Evolutionary conservation across 495 filamentous ascomycete genomes (phyloP).

Genomic region (Lophiostoma macrostomum): DNA sequence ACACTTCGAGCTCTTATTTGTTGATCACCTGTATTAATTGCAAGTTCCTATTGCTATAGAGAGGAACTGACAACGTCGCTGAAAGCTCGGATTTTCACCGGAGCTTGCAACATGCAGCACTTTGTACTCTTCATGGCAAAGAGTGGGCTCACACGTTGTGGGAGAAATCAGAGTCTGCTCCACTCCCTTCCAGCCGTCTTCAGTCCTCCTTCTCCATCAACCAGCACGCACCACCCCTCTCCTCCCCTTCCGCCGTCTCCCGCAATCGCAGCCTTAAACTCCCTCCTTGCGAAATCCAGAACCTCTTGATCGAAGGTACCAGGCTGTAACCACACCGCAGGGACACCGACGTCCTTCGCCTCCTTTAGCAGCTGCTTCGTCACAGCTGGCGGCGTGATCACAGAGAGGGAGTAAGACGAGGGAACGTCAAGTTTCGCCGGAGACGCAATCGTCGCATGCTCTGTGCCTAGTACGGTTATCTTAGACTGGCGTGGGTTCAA

Average conservation of each 20-base stretch:
- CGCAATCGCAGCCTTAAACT: constrained; percentile 66
- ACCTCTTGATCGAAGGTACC: constrained; percentile 77
- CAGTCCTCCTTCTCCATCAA: constrained; percentile 76
- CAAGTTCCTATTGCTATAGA: no score
- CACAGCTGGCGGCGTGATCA: constrained; percentile 82
- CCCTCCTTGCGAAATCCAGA: constrained; percentile 60
- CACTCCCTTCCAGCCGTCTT: constrained; percentile 54
- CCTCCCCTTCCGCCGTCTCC: constrained; percentile 63
- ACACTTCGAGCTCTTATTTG: no score
- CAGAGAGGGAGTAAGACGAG: constrained; percentile 67
- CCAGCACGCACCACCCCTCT: constrained; percentile 90
- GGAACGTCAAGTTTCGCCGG: constrained; percentile 63
- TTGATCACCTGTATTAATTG: no score
- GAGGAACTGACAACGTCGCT: no score
- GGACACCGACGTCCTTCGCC: constrained; percentile 74
- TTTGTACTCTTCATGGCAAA: no score
- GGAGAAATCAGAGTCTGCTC: constrained; percentile 11
- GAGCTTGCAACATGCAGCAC: no score
- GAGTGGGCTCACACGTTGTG: no score
- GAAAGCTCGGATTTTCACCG: no score
- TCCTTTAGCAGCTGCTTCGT: constrained; percentile 69
- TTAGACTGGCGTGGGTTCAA: constrained; percentile 69
- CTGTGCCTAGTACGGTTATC: constrained; percentile 54
- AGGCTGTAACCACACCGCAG: constrained; percentile 87
- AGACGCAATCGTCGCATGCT: constrained; percentile 63